A percentile compares a stretch with the other conserved stretches of the same genome.
Evolutionary conservation across 164 flowering plant species (phyloP).

Genomic region (Houttuynia cordata): DNA sequence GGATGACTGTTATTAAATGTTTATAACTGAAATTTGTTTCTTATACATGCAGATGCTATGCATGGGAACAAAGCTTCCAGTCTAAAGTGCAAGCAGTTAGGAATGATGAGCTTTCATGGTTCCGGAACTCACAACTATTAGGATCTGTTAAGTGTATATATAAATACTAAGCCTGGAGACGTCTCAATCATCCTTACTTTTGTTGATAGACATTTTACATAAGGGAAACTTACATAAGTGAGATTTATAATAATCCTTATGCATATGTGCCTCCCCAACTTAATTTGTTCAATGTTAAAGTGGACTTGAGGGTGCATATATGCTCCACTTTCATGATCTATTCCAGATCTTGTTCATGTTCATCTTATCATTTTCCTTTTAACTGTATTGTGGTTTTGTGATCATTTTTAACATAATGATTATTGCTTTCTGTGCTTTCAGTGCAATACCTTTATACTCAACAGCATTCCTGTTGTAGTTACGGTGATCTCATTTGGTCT

Average conservation of each 20-base stretch:
- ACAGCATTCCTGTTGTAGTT: constrained; percentile 89
- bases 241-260: too few species aligned
- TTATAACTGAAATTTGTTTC: background rate
- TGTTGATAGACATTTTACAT: too few species aligned
- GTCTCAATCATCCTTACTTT: too few species aligned
- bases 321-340: too few species aligned
- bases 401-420: background rate
- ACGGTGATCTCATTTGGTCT: constrained; percentile 94
- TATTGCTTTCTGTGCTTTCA: constrained; percentile 17
- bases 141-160: constrained; percentile 49
- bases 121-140: constrained; percentile 60
- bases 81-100: constrained; percentile 64
- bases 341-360: background rate
- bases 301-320: too few species aligned
- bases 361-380: background rate
- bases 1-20: too few species aligned
- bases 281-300: too few species aligned
- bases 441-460: constrained; percentile 74
- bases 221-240: too few species aligned
- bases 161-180: background rate
- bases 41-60: constrained; percentile 61
- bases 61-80: constrained; percentile 93
- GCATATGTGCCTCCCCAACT: too few species aligned
- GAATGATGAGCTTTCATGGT: constrained; percentile 87
- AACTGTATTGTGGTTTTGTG: background rate